Conservation (phyloP, 129 eudicot genomes). For the Centrapalus pauciflorus region DNA sequence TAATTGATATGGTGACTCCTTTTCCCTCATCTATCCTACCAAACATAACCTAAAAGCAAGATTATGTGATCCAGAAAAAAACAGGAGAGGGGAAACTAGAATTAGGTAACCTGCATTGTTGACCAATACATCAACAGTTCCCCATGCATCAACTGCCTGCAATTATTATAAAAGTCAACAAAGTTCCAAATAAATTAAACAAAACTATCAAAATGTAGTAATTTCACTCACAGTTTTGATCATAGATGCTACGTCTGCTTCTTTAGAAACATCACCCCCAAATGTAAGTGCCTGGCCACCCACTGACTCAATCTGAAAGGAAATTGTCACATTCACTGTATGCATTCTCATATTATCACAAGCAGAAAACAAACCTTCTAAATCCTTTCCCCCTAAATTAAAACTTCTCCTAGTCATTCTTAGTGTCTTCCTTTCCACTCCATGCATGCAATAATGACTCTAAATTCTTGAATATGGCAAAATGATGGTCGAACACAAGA, state of each 20-base stretch:
- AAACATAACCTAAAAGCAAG: not conserved
- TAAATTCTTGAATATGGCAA: not conserved
- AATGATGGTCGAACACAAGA: not conserved
- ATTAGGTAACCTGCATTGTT: constrained; percentile 83
- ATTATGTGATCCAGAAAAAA: not conserved
- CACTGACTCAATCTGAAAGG: constrained; percentile 67
- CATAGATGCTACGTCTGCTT: constrained; percentile 90
- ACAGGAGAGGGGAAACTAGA: not conserved
- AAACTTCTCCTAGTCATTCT: not conserved
- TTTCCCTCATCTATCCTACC: constrained; percentile 5
- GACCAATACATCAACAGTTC: constrained; percentile 82
- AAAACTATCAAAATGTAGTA: constrained; percentile 12
- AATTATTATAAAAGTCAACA: constrained; percentile 12
- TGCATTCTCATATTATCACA: not conserved
- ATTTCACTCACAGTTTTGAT: constrained; percentile 73
- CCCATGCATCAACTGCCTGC: constrained; percentile 99
- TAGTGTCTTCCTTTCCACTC: not conserved
- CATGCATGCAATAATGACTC: no score
- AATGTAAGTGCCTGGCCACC: constrained; percentile 92
- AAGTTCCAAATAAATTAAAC: constrained; percentile 2
- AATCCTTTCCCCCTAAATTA: not conserved
- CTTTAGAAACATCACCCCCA: constrained; percentile 98
- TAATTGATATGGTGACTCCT: not conserved
- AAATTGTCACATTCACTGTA: not conserved
- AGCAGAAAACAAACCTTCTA: not conserved